A percentile compares a stretch with the other conserved stretches of the same genome.
phyloP scores from a whole-genome alignment of 148 eudicot species.

The Vaccinium myrtillus region DNA sequence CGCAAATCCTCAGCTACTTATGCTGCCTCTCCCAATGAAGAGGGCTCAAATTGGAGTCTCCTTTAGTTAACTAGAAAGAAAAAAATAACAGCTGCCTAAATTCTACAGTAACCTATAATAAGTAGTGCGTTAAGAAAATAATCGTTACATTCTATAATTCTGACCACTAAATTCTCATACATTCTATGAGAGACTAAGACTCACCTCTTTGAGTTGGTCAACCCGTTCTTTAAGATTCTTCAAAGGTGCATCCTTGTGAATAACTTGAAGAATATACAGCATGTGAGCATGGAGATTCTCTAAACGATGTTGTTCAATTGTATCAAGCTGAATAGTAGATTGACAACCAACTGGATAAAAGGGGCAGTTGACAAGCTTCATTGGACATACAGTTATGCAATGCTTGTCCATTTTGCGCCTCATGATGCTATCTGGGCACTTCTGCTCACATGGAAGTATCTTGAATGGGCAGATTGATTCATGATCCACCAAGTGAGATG shows the following conservation, averaged over 20 bases:
- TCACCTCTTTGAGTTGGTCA: slow-evolving; percentile 59
- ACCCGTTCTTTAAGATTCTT: slow-evolving; percentile 54
- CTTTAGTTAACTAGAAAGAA: neutral
- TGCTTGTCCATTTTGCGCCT: slow-evolving; percentile 96
- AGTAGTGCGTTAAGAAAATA: too few relatives aligned
- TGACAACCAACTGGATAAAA: slow-evolving; percentile 81
- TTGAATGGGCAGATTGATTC: slow-evolving; percentile 82
- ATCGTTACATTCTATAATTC: too few relatives aligned
- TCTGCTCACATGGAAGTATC: slow-evolving; percentile 89
- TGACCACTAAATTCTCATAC: too few relatives aligned
- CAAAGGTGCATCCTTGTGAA: slow-evolving; percentile 54
- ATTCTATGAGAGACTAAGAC: too few relatives aligned
- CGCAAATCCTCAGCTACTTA: too few relatives aligned
- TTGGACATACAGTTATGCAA: slow-evolving; percentile 87
- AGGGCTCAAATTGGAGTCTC: too few relatives aligned
- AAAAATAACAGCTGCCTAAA: neutral
- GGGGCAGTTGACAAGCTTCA: slow-evolving; percentile 89
- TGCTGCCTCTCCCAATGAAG: too few relatives aligned
- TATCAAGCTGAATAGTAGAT: slow-evolving; percentile 54
- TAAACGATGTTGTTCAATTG: slow-evolving; percentile 54
- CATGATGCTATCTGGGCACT: slow-evolving; percentile 60
- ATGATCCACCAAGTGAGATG: slow-evolving; percentile 58
- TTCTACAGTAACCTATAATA: too few relatives aligned
- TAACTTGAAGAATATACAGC: slow-evolving; percentile 46
- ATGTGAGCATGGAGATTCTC: slow-evolving; percentile 60